These are phyloP conservation scores for Neoascochyta sp. DNA, from an alignment of 2,329 filamentous ascomycete species.

Conservation along the genomic window DNA sequence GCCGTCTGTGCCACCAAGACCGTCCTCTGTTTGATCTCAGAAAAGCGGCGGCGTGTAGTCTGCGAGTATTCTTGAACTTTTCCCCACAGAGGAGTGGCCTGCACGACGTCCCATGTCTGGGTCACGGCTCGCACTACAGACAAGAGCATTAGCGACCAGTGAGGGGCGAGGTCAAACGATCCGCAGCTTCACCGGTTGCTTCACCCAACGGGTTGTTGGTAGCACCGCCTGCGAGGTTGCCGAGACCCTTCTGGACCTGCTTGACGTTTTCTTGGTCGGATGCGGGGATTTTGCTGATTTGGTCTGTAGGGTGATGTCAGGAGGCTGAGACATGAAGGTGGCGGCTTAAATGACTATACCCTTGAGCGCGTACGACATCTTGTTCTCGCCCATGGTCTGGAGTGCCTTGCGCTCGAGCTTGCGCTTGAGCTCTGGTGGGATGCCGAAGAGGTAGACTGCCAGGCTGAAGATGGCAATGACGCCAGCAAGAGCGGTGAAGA, in stretches of 20 bases:
- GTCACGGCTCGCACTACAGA: slow-evolving; percentile 22
- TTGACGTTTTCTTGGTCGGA: slow-evolving; percentile 40
- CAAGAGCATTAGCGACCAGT: slow-evolving; percentile 36
- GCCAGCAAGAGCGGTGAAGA: slow-evolving; percentile 34
- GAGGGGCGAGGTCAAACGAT: slow-evolving; percentile 34
- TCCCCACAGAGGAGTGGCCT: slow-evolving; percentile 11
- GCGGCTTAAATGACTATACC: slow-evolving; percentile 25
- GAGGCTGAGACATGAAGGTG: not conserved
- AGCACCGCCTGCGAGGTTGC: slow-evolving; percentile 34
- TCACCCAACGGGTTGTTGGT: slow-evolving; percentile 38
- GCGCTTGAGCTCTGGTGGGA: slow-evolving; percentile 47
- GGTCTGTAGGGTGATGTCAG: slow-evolving; percentile 25
- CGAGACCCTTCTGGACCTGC: slow-evolving; percentile 35
- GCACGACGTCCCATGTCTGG: slow-evolving; percentile 21
- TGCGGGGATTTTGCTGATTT: slow-evolving; percentile 39
- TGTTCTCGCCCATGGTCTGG: slow-evolving; percentile 53
- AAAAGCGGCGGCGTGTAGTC: no score
- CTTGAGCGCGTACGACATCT: slow-evolving; percentile 43
- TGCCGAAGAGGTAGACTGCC: slow-evolving; percentile 48
- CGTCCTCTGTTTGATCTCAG: no score
- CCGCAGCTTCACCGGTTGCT: slow-evolving; percentile 35
- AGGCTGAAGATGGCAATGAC: slow-evolving; percentile 36
- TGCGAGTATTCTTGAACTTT: slow-evolving; percentile 12
- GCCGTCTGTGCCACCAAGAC: no score
- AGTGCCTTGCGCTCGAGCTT: slow-evolving; percentile 46